phyloP scores from a whole-genome alignment of 148 eudicot genomes.

The Limonium bicolor region DNA sequence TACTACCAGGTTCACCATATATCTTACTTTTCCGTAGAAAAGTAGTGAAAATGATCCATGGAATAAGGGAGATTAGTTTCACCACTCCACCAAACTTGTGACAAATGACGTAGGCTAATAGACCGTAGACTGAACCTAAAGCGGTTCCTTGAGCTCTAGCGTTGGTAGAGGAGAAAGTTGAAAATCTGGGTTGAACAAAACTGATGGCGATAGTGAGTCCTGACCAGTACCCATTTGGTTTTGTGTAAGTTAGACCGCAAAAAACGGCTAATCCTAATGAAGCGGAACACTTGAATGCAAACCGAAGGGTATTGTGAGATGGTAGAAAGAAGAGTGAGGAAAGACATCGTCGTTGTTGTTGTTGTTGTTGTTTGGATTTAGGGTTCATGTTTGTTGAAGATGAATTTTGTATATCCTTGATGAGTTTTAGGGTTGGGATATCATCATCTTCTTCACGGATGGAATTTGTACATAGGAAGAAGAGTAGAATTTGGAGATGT shows the following conservation, averaged over 20 bases:
- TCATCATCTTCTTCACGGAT: not conserved
- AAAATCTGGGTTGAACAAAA: slow-evolving; percentile 21
- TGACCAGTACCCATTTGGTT: slow-evolving; percentile 39
- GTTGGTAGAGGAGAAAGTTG: slow-evolving; percentile 27
- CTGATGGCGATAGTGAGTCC: slow-evolving; percentile 47
- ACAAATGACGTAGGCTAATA: slow-evolving; percentile 28
- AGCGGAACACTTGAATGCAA: slow-evolving; percentile 36
- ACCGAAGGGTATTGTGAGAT: too few relatives aligned
- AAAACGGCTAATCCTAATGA: slow-evolving; percentile 31
- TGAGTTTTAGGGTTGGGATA: not conserved
- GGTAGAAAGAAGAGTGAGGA: too few relatives aligned
- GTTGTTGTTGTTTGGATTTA: too few relatives aligned
- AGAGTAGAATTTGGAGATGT: not conserved
- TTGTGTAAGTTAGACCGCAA: slow-evolving; percentile 28
- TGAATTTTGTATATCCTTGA: not conserved
- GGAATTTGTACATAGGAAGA: slow-evolving; percentile 1
- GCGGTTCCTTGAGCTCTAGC: slow-evolving; percentile 49
- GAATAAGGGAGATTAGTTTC: slow-evolving; percentile 24
- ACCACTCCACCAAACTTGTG: slow-evolving; percentile 3
- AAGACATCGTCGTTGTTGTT: too few relatives aligned
- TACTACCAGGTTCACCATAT: slow-evolving; percentile 38
- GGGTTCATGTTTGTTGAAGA: too few relatives aligned
- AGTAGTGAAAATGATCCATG: slow-evolving; percentile 46
- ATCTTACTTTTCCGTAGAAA: slow-evolving; percentile 34
- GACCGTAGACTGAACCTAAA: slow-evolving; percentile 39